Evolutionary conservation across 805 yeast species (phyloP), one percentile per base, ranked within the genome.

Genomic region (Jamesozyma lodderae): DNA sequence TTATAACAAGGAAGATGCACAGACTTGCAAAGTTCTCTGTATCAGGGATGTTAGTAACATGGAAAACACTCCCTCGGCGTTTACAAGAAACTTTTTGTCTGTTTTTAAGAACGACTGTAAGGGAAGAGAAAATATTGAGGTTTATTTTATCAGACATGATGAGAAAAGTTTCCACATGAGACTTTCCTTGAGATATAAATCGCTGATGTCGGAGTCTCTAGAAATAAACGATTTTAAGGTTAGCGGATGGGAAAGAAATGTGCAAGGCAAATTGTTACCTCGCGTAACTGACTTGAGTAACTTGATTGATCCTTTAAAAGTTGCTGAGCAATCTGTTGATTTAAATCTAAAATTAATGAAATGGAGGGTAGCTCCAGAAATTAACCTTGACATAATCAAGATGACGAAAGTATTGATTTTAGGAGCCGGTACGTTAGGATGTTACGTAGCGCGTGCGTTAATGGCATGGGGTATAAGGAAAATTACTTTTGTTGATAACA

Each of bases 371-470:
- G 86, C 84, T 0, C 97, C 98, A 0, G 70, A 76, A 7, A 55
- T 92, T 3, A 73, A 92, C 52, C 65, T 92, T 33, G 88, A 83
- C 5, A 53, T 62, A 2, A 66, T 92, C 17, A 72, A 75, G 45
- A 42, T 60, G 14, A 72, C 80, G 9, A 79, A 71, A 46, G 81
- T 88, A 27, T 60, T 92, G 31, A 63, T 92, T 13, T 68, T 92
- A n/a, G 99, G 99, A 0, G 83, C 97, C 0, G 99, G 99, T 6
- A 92, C 99, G 3, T 67, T 94, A 6, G 99, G 98, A 0, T 81
- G 94, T 42, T 90, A 90, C 52, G 90, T 92, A 5, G 73, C 94
- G 0, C 68, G 99, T 39, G 81, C 83, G 0, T 62, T 92, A 21
- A 57, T 92, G 58, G 97, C 94, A 1, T 92, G 98, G 98, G 98